Evolutionary conservation across 2,329 filamentous ascomycete genomes (phyloP), one percentile per base, ranked within the genome.

Genomic region (Dactylonectria estremocensis): DNA sequence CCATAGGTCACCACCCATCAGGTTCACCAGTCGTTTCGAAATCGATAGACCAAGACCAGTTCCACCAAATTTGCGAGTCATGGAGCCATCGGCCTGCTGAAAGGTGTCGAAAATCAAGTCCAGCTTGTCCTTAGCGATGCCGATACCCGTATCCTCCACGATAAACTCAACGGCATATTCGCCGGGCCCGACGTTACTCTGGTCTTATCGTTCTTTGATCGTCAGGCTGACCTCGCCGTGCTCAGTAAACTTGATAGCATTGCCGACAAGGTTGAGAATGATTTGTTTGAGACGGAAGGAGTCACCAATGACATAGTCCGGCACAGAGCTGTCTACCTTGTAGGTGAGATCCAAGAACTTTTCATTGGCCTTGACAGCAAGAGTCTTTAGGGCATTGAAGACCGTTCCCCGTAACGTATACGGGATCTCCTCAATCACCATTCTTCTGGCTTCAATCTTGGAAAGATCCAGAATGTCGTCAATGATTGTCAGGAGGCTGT

Each of bases 221-320:
- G 93, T 95, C 60, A 98, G 90, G 80, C 95, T 97, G 76, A 99
- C 96, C 80, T 97, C 95, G 69, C 96, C 96, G 76, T 97, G 92
- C 81, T 98, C 95, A 3, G 96, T 98, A 81, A 99, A 99, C 80
- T 99, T 99, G 86, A 99, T 98, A 62, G 96, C 95, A 77, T 99
- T 99, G 78, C 96, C 96, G 61, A 98, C 95, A 64, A 99, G 86
- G 82, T 99, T 99, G 64, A 98, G 88, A 69, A 98, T 98, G 75
- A 99, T 97, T 82, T 99, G 96, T 69, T 95, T 91, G 64, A 98
- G 85, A 81, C 96, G 92, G 92, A 98, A 98, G 1, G 95, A 97
- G 80, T 99, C 96, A 69, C 96, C 96, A 69, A 98, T 92, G 46
- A 98, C 95, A 79, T 97, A 95, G 80, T 98, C 95, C 4, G 95